Conservation (phyloP, 176 grass and related monocot genomes). For the Musa troglodytarum region DNA sequence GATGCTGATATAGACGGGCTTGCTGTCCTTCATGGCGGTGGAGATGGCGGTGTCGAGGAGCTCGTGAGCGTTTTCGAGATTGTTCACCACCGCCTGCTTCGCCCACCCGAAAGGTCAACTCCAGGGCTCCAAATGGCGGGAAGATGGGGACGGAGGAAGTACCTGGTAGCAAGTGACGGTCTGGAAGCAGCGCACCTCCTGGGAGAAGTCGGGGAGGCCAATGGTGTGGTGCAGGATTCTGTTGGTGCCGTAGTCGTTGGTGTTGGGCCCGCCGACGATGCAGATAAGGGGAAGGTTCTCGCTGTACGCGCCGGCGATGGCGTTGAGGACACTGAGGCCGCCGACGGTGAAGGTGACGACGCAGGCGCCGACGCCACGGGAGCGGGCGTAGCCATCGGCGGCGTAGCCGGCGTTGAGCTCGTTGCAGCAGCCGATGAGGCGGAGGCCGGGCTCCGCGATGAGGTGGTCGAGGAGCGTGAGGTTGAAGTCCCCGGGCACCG, state of each 20-base stretch:
- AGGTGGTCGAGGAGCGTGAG: conserved; percentile 71
- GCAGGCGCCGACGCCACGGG: conserved; percentile 36
- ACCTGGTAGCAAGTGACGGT: conserved; percentile 61
- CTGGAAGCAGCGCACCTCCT: conserved; percentile 75
- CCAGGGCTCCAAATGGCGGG: too few relatives aligned
- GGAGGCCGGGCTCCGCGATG: conserved; percentile 34
- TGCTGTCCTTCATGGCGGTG: not conserved
- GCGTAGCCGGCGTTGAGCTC: conserved; percentile 68
- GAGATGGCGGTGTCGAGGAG: conserved; percentile 1
- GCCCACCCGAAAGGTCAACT: not conserved
- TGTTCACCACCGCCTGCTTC: conserved; percentile 1
- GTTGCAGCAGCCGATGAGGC: conserved; percentile 46
- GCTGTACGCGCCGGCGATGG: conserved; percentile 52
- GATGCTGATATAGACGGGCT: conserved; percentile 2
- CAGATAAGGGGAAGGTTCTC: conserved; percentile 64
- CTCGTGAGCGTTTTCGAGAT: not conserved
- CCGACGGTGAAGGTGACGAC: conserved; percentile 66
- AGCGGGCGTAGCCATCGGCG: conserved; percentile 50
- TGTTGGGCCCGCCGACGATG: conserved; percentile 54
- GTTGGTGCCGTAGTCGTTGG: conserved; percentile 70
- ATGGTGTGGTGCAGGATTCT: conserved; percentile 67
- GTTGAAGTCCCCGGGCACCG: conserved; percentile 65
- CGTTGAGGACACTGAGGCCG: conserved; percentile 56
- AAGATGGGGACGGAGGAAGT: not conserved
- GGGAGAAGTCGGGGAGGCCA: conserved; percentile 61